phyloP scores from a whole-genome alignment of 352 stramenopile genomes.

The Globisporangium acanthophoron region DNA sequence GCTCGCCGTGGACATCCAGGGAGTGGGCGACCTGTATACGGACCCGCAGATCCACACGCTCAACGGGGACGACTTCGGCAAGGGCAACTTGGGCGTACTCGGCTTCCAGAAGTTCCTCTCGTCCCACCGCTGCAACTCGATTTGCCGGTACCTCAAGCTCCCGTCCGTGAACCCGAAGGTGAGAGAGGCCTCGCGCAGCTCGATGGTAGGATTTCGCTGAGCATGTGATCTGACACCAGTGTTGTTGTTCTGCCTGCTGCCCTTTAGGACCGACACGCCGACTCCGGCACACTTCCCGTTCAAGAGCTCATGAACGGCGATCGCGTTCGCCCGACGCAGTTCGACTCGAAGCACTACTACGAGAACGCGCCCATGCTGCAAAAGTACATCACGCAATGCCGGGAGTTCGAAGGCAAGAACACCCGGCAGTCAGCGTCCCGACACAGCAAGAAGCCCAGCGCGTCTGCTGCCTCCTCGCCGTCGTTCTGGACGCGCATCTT shows the following conservation, averaged over 20 bases:
- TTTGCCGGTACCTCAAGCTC: constrained; percentile 84
- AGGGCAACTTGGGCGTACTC: constrained; percentile 77
- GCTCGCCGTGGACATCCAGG: constrained; percentile 94
- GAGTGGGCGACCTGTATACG: constrained; percentile 94
- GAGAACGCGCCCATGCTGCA: constrained; percentile 82
- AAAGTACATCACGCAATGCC: constrained; percentile 77
- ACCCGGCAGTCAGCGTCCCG: neutral
- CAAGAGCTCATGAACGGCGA: constrained; percentile 82
- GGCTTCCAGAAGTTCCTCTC: constrained; percentile 87
- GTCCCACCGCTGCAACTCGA: constrained; percentile 86
- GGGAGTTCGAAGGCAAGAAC: constrained; percentile 36
- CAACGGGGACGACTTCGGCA: constrained; percentile 84
- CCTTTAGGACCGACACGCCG: constrained; percentile 43
- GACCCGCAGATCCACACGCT: constrained; percentile 91
- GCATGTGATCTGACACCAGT: neutral
- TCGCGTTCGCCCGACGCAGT: constrained; percentile 57
- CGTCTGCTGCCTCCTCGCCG: neutral
- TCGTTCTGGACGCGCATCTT: constrained; percentile 4
- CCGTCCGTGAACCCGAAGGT: constrained; percentile 71
- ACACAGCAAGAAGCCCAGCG: neutral
- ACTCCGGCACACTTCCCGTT: constrained; percentile 67
- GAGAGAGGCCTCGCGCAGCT: neutral
- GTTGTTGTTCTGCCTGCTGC: neutral
- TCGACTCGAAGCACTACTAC: constrained; percentile 86
- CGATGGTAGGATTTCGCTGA: too few relatives aligned